Evolutionary conservation across 2,329 filamentous ascomycete species (phyloP).

Genomic region (Paraphaeosphaeria sporulosa): DNA sequence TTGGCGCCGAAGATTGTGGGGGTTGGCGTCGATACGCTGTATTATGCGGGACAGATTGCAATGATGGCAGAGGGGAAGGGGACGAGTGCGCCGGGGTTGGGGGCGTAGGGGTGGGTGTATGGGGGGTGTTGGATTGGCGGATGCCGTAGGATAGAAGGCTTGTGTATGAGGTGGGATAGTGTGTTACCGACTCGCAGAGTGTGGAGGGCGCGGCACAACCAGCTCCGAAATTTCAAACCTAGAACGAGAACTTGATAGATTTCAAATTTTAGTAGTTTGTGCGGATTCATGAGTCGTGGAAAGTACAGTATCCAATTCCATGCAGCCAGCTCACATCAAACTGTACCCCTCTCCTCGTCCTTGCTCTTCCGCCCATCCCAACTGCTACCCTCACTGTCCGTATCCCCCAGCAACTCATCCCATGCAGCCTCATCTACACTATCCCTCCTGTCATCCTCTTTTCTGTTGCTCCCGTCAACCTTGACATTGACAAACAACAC

Average conservation of each 20-base stretch:
- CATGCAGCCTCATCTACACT: constrained; percentile 31
- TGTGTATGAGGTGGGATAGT: no score
- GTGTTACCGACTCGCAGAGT: no score
- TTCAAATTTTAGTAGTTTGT: no score
- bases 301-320: no score
- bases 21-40: neutral
- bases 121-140: neutral
- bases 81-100: neutral
- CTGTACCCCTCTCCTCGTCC: constrained; percentile 23
- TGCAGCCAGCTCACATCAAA: neutral
- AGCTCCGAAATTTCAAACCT: no score
- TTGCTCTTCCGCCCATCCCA: constrained; percentile 31
- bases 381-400: constrained; percentile 32
- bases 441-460: constrained; percentile 27
- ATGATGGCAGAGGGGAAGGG: constrained; percentile 1
- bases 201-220: no score
- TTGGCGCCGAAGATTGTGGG: constrained; percentile 2
- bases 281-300: no score
- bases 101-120: neutral
- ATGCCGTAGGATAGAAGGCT: no score
- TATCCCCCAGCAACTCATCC: constrained; percentile 41
- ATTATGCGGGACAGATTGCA: constrained; percentile 5
- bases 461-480: constrained; percentile 28
- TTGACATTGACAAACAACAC: constrained; percentile 49
- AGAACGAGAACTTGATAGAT: no score